Percentiles rank a stretch among this genome's conserved stretches.
Conservation (phyloP, 257 asterid genomes). For the Forsythia suspensa region DNA sequence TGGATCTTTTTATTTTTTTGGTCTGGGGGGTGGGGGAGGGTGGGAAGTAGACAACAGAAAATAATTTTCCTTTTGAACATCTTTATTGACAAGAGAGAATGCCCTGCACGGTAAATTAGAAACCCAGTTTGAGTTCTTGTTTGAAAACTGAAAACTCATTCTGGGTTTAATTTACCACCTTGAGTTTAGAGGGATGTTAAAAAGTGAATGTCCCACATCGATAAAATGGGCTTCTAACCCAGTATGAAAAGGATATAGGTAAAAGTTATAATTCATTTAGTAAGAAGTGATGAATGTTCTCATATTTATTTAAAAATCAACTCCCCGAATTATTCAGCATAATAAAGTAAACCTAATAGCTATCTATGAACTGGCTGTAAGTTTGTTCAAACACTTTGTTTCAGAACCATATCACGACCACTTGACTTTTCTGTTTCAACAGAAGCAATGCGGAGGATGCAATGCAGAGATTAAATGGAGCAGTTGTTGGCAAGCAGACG, state of each 20-base stretch:
- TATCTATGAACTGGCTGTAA: neutral
- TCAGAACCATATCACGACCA: neutral
- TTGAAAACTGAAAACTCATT: neutral
- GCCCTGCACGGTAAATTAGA: neutral
- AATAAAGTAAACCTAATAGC: neutral
- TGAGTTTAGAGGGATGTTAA: neutral
- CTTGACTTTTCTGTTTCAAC: constrained; percentile 19
- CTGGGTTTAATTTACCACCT: neutral
- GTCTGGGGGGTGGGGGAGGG: neutral
- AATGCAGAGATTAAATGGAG: constrained; percentile 47
- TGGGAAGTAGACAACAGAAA: neutral
- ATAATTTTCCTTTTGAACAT: neutral
- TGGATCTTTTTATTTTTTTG: no score
- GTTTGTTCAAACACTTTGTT: neutral
- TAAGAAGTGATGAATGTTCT: neutral
- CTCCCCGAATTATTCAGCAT: neutral
- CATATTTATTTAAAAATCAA: neutral
- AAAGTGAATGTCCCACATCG: no score
- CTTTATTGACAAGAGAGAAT: neutral
- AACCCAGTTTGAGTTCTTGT: neutral
- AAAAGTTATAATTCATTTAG: neutral
- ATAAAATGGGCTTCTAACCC: no score
- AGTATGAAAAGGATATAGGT: no score
- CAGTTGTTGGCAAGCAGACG: constrained; percentile 60
- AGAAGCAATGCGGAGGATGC: constrained; percentile 66